These are phyloP conservation scores for Paramecium bursaria DNA, from an alignment of 73 alveolate genomes.

Conservation along the genomic window DNA sequence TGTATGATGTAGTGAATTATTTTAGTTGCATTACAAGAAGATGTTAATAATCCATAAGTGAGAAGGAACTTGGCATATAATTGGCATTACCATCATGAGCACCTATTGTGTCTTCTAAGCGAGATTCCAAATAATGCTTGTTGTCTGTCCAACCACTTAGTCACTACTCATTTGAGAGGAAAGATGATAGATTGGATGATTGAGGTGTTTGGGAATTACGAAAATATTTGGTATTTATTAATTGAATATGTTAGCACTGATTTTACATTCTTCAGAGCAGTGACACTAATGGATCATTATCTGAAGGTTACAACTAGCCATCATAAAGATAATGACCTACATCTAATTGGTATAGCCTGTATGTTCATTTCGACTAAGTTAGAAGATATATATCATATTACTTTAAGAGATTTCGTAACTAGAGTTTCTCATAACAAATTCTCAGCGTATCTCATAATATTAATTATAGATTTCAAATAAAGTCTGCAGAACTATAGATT, in stretches of 20 bases:
- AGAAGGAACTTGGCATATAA: neutral
- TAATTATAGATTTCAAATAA: conserved; percentile 10
- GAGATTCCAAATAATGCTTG: too few species aligned
- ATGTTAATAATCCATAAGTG: neutral
- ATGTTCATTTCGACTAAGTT: conserved; percentile 88
- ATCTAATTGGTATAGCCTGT: conserved; percentile 85
- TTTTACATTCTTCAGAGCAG: conserved; percentile 42
- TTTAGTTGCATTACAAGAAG: neutral
- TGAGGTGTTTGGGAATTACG: conserved; percentile 40
- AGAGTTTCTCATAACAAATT: conserved; percentile 54
- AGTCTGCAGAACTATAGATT: conserved; percentile 32
- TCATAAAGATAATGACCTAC: conserved; percentile 40
- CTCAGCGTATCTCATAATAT: neutral
- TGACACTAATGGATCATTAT: conserved; percentile 17
- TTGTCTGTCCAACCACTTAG: conserved; percentile 15
- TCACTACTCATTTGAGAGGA: conserved; percentile 14
- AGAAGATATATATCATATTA: conserved; percentile 77
- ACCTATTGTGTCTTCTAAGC: neutral
- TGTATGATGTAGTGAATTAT: too few species aligned
- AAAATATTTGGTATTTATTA: too few species aligned
- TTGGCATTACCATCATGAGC: neutral
- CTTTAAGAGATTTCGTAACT: conserved; percentile 25
- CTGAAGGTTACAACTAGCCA: neutral
- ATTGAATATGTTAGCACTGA: neutral
- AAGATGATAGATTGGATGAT: conserved; percentile 56